Conservation (phyloP, 305 asterid species). For the Fraxinus baroniana region DNA sequence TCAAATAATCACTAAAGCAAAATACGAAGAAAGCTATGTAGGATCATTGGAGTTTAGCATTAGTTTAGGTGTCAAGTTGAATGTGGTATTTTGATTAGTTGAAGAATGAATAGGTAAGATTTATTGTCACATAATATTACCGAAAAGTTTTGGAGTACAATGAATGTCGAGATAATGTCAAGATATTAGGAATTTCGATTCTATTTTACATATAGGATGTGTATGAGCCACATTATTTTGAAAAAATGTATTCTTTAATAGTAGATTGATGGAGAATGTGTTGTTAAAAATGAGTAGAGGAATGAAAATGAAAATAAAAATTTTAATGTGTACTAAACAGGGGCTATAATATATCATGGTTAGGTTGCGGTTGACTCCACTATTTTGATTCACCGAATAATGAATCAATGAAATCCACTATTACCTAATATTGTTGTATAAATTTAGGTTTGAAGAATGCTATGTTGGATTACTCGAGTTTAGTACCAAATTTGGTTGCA, state of each 20-base stretch:
- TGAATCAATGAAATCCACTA: background rate
- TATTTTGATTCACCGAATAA: background rate
- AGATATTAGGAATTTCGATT: background rate
- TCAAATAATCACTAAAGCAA: background rate
- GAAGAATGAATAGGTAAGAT: background rate
- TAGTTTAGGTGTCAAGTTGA: background rate
- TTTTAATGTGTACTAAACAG: no score
- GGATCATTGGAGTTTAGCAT: background rate
- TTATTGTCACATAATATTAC: background rate
- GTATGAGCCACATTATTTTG: no score
- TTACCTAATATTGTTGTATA: no score
- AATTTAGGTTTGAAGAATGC: background rate
- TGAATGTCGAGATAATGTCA: background rate
- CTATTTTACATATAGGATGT: background rate
- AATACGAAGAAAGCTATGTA: background rate
- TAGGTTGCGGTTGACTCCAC: background rate
- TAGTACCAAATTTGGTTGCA: background rate
- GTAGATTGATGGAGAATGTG: no score
- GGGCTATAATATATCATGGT: background rate
- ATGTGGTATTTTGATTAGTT: background rate
- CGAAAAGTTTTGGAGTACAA: background rate
- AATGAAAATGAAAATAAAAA: no score
- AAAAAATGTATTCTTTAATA: no score
- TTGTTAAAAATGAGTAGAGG: no score
- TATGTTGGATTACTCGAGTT: background rate